Evolutionary conservation across 2,329 filamentous ascomycete genomes (phyloP).

Genomic region (Talaromyces atroroseus): DNA sequence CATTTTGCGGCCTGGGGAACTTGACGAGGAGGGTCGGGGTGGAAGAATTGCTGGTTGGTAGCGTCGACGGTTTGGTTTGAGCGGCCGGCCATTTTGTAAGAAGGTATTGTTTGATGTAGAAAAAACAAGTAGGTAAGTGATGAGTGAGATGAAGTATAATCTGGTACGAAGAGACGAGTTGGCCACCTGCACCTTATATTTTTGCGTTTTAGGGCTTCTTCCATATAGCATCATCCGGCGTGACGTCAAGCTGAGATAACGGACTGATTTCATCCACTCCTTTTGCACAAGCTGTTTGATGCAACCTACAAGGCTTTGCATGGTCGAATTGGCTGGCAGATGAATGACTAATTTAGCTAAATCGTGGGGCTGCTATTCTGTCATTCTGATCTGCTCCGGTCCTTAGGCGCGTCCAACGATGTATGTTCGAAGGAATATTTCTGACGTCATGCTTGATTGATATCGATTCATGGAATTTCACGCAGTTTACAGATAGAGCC

Average conservation of each 20-base stretch:
- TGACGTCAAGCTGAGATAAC: conserved; percentile 21
- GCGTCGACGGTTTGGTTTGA: conserved; percentile 6
- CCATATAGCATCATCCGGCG: not conserved
- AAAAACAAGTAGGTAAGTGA: too few species aligned
- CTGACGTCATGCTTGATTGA: not conserved
- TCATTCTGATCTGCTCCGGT: too few species aligned
- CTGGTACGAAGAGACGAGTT: not conserved
- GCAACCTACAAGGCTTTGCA: not conserved
- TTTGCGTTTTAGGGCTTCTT: too few species aligned
- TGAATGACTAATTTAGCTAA: too few species aligned
- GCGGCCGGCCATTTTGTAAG: conserved; percentile 4
- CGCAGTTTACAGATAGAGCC: not conserved
- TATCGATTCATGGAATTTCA: not conserved
- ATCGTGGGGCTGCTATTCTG: too few species aligned
- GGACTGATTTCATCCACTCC: conserved; percentile 8
- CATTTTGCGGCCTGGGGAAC: not conserved
- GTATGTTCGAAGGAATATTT: not conserved
- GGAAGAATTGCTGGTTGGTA: conserved; percentile 8
- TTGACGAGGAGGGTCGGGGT: conserved; percentile 9
- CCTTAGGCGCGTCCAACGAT: too few species aligned
- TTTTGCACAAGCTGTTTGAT: not conserved
- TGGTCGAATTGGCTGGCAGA: not conserved
- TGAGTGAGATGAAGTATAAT: not conserved
- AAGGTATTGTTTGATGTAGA: not conserved
- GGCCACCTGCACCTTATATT: not conserved